phyloP scores from a whole-genome alignment of 176 grass and related monocot species.

The Pharus latifolius region DNA sequence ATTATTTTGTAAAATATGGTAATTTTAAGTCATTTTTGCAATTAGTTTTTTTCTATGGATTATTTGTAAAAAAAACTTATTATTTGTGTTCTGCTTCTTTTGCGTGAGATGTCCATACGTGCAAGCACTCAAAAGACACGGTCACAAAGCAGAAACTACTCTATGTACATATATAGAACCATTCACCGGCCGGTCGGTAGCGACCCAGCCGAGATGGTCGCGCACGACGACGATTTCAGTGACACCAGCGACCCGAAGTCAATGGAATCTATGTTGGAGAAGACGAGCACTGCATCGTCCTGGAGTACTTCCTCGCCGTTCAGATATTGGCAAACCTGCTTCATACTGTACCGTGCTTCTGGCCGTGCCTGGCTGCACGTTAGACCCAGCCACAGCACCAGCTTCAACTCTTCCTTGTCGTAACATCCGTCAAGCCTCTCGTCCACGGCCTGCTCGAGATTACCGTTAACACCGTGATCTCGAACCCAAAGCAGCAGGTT shows the following conservation, averaged over 20 bases:
- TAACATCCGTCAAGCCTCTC: conserved; percentile 12
- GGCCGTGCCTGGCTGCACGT: conserved; percentile 25
- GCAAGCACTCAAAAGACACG: not conserved
- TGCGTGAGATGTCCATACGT: too few species aligned
- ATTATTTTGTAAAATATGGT: too few species aligned
- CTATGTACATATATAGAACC: not conserved
- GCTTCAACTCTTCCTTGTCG: conserved; percentile 8
- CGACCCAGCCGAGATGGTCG: not conserved
- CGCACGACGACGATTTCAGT: conserved; percentile 9
- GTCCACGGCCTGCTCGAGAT: conserved; percentile 13
- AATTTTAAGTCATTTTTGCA: too few species aligned
- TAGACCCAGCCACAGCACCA: conserved; percentile 39
- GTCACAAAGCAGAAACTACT: not conserved
- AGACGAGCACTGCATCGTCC: not conserved
- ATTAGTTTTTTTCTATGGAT: too few species aligned
- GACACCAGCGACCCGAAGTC: not conserved
- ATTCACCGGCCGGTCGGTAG: not conserved
- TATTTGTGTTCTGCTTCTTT: too few species aligned
- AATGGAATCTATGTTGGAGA: not conserved
- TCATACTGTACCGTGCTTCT: conserved; percentile 24
- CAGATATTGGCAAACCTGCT: conserved; percentile 41
- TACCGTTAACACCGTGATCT: conserved; percentile 11
- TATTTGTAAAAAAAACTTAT: too few species aligned
- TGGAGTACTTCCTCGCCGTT: conserved; percentile 15
- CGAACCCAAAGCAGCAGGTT: conserved; percentile 31